phyloP scores from a whole-genome alignment of 2,329 filamentous ascomycete genomes.

The Penicillium crustosum region DNA sequence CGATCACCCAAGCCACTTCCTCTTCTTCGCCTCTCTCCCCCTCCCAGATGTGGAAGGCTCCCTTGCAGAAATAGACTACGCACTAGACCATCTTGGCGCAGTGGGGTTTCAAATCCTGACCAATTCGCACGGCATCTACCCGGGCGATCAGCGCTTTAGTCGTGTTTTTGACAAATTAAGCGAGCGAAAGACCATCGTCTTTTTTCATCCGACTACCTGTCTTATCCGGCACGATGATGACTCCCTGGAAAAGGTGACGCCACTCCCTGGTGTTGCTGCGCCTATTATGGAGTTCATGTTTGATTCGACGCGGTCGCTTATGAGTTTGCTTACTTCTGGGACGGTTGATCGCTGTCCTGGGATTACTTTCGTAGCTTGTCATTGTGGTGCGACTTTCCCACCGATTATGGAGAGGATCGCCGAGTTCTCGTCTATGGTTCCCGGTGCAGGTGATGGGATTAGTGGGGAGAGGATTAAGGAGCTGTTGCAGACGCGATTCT shows the following conservation, averaged over 20 bases:
- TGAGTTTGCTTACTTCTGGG: slow-evolving; percentile 27
- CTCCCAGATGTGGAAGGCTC: slow-evolving; percentile 51
- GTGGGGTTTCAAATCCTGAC: slow-evolving; percentile 56
- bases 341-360: slow-evolving; percentile 21
- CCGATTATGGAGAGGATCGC: slow-evolving; percentile 26
- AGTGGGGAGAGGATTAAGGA: slow-evolving; percentile 16
- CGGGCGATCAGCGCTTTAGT: slow-evolving; percentile 50
- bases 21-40: slow-evolving; percentile 56
- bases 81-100: slow-evolving; percentile 44
- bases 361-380: slow-evolving; percentile 25
- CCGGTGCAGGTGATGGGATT: slow-evolving; percentile 1
- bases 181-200: slow-evolving; percentile 48
- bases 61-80: slow-evolving; percentile 50
- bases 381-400: slow-evolving; percentile 35
- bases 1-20: slow-evolving; percentile 41
- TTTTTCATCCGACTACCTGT: slow-evolving; percentile 55
- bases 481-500: slow-evolving; percentile 43
- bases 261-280: slow-evolving; percentile 18
- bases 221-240: slow-evolving; percentile 3
- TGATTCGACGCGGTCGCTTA: slow-evolving; percentile 26
- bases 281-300: slow-evolving; percentile 33
- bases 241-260: slow-evolving; percentile 12
- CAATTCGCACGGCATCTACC: slow-evolving; percentile 55
- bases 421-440: slow-evolving; percentile 16
- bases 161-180: slow-evolving; percentile 53